Evolutionary conservation across 257 asterid species (phyloP).

Genomic region (Nicotiana benthamiana): DNA sequence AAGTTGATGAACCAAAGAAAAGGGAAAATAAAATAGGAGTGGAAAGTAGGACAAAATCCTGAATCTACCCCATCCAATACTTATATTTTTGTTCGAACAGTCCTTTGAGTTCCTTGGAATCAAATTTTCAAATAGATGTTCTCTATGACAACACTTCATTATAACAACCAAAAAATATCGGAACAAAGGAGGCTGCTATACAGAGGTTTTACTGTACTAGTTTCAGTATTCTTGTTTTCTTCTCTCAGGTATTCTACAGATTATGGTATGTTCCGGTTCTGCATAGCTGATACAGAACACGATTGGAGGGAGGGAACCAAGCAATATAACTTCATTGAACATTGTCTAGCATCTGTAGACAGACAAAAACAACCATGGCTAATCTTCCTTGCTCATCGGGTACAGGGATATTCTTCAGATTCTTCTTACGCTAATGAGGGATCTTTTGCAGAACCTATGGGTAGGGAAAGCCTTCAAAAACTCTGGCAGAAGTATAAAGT

Average conservation of each 20-base stretch:
- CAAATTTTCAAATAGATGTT: too few relatives aligned
- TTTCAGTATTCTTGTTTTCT: not conserved
- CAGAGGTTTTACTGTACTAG: not conserved
- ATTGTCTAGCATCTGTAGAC: conserved; percentile 67
- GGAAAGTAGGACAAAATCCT: not conserved
- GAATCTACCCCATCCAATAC: not conserved
- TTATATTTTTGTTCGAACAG: not conserved
- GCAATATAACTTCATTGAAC: conserved; percentile 67
- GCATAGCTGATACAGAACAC: conserved; percentile 78
- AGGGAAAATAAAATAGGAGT: not conserved
- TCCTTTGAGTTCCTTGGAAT: not conserved
- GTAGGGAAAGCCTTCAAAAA: conserved; percentile 64
- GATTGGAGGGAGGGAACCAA: conserved; percentile 85
- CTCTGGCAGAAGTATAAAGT: conserved; percentile 92
- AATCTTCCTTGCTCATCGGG: conserved; percentile 74
- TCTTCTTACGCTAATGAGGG: conserved; percentile 43
- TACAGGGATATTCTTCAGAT: conserved; percentile 73
- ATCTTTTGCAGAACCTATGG: conserved; percentile 84
- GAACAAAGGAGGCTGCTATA: too few relatives aligned
- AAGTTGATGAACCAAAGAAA: not conserved
- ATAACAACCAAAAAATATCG: too few relatives aligned
- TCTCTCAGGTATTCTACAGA: conserved; percentile 60
- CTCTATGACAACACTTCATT: too few relatives aligned
- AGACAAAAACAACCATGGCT: conserved; percentile 86
- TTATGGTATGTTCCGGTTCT: conserved; percentile 87